Conservation (phyloP, 306 rosid genomes). For the Hippophae tibetana region DNA sequence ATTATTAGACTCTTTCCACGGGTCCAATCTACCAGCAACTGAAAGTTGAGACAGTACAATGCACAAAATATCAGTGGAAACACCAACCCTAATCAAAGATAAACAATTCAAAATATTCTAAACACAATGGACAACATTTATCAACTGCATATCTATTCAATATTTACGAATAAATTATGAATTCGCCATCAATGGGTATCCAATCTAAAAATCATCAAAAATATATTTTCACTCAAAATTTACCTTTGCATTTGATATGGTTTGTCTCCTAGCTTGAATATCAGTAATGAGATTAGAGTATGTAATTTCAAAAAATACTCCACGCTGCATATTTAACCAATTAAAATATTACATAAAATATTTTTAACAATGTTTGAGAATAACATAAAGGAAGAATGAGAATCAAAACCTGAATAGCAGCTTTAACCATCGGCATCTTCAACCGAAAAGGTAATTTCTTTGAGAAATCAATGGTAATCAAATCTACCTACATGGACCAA, state of each 20-base stretch:
- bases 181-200: too few relatives aligned
- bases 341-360: not conserved
- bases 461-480: constrained; percentile 67
- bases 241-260: constrained; percentile 74
- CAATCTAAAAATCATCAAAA: too few relatives aligned
- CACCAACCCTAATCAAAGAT: too few relatives aligned
- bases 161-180: too few relatives aligned
- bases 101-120: too few relatives aligned
- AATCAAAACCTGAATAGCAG: constrained; percentile 48
- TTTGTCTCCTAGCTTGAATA: constrained; percentile 50
- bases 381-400: not conserved
- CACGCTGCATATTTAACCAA: constrained; percentile 42
- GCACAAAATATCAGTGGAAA: too few relatives aligned
- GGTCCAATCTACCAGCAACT: constrained; percentile 61
- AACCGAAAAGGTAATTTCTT: constrained; percentile 56
- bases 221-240: not conserved
- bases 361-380: too few relatives aligned
- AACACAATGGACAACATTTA: too few relatives aligned
- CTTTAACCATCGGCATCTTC: constrained; percentile 60
- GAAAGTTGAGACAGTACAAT: too few relatives aligned
- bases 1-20: constrained; percentile 59
- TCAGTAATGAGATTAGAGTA: constrained; percentile 47
- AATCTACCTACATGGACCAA: constrained; percentile 51
- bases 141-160: too few relatives aligned
- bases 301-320: constrained; percentile 65